Evolutionary conservation across 768 basidiomycete species (phyloP), one percentile per base, ranked within the genome.

Genomic region (Trametopsis cervina): DNA sequence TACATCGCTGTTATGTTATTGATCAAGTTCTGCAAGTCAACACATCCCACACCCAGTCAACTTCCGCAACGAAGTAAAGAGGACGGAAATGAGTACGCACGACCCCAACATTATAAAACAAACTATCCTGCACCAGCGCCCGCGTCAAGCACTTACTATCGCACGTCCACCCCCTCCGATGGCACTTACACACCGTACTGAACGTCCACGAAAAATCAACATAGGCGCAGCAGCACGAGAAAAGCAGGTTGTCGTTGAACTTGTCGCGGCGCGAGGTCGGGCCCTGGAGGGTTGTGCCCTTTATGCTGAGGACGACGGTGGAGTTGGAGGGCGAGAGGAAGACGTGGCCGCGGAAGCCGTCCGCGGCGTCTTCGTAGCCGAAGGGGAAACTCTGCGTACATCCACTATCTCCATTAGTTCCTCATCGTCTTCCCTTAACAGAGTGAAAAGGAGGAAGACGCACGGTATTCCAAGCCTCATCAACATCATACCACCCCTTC

Each of bases 221-320:
- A 25, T 82, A 75, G 13, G 92, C 94, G 58, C 95, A 98, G 62
- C 95, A 97, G 66, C 95, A 98, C 0, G 92, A 88, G 60, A 89
- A 90, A 15, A 90, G 64, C 63, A 89, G 57, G 57, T 90, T 90
- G 65, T 96, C 94, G 64, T 97, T 97, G 60, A 83, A 83, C 68
- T 91, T 94, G 68, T 98, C 95, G 59, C 85, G 81, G 69, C 80
- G 87, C 43, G 88, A 87, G 11, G 95, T 95, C 12, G 85, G 81
- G 2, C 92, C 92, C 53, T 78, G 76, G 0, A 93, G 64, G 0
- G 89, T 90, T 0, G 94, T 98, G 35, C 85, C 84, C 60, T 98
- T 98, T 65, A 98, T 89, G 38, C 90, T 78, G 24, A 98, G 75
- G 9, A 98, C 76, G 50, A 91, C 74, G 0, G 89, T 94, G 9